Base-by-base conservation (phyloP, 2,329 filamentous ascomycete genomes). In the Colletotrichum caudatum region DNA sequence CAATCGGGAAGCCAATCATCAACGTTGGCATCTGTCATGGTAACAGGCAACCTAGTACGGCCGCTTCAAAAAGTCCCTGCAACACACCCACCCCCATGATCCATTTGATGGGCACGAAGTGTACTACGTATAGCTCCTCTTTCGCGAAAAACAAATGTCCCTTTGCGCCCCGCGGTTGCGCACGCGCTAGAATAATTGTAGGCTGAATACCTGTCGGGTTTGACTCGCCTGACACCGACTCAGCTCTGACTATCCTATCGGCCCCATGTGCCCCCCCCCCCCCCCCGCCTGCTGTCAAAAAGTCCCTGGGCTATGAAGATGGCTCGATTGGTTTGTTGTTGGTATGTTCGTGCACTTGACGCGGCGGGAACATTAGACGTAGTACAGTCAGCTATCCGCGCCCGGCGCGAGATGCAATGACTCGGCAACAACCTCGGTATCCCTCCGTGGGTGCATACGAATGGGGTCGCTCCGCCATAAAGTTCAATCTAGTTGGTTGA, bases 31-130 rank as follows among this genome's bases (percentile, higher is more conserved):
- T 29, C 29, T 48, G 53, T n/a, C 64, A 58, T 54, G 46, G 66
- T 48, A 44, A 39, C 41, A 39, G 37, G 48, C 64, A 33, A 29
- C 58, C 26, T 44, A 44, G 53, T 48, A 14, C 26, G 20, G 37
- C n/a, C n/a, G n/a, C 16, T 54, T 61, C 51, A 69, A 64, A 71
- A 71, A 71, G 59, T 64, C 69, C 65, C 69, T 60, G 23, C 11
- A 11, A 23, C 23, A 50, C 46, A 44, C 23, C 61, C 46, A 44
- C 18, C 57, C 23, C 56, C 26, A 4, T 29, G 29, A 29, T 29
- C 29, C 29, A 4, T 29, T 4, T 4, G 35, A 8, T 11, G 35
- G 35, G 35, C 5, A 8, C 35, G 8, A 9, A 37, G 35, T 8
- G 7, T n/a, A n/a, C n/a, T n/a, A 20, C 12, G 4, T 3, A 9